phyloP scores from a whole-genome alignment of 176 grass and related monocot species.

The Panicum miliaceum region DNA sequence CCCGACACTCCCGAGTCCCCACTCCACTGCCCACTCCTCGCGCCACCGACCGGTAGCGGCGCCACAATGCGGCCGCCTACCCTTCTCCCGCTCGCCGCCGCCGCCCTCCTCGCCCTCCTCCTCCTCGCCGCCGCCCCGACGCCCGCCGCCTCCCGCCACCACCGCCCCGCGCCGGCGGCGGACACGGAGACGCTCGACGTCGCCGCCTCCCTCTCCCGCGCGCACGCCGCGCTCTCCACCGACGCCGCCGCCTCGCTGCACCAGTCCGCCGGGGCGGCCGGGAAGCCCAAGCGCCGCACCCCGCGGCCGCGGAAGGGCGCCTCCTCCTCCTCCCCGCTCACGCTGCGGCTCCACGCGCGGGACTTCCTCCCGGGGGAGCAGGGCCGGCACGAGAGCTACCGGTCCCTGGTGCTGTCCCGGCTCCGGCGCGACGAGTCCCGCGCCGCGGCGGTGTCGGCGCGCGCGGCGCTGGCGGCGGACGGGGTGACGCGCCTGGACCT shows the following conservation, averaged over 20 bases:
- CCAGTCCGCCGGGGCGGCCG: constrained; percentile 37
- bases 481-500: constrained; percentile 48
- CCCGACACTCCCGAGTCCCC: neutral
- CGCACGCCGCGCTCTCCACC: constrained; percentile 60
- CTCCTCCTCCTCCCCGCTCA: neutral
- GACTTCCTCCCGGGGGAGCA: constrained; percentile 66
- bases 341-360: constrained; percentile 60
- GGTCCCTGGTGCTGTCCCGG: constrained; percentile 49
- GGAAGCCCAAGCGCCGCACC: neutral
- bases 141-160: constrained; percentile 27
- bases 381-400: constrained; percentile 55
- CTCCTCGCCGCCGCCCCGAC: neutral
- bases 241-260: constrained; percentile 29
- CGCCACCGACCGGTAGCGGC: neutral
- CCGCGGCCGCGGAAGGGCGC: neutral
- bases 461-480: constrained; percentile 56
- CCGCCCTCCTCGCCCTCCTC: constrained; percentile 16
- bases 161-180: neutral
- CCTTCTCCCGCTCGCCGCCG: constrained; percentile 20
- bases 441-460: constrained; percentile 49
- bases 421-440: constrained; percentile 68
- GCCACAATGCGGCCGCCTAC: constrained; percentile 32
- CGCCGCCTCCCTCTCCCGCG: constrained; percentile 54
- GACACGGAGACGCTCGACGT: constrained; percentile 66
- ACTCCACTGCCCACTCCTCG: neutral